Percentiles rank a stretch among this genome's conserved stretches.
Evolutionary conservation across 2,329 filamentous ascomycete genomes (phyloP).

Genomic region (Pestalotiopsis sp.): DNA sequence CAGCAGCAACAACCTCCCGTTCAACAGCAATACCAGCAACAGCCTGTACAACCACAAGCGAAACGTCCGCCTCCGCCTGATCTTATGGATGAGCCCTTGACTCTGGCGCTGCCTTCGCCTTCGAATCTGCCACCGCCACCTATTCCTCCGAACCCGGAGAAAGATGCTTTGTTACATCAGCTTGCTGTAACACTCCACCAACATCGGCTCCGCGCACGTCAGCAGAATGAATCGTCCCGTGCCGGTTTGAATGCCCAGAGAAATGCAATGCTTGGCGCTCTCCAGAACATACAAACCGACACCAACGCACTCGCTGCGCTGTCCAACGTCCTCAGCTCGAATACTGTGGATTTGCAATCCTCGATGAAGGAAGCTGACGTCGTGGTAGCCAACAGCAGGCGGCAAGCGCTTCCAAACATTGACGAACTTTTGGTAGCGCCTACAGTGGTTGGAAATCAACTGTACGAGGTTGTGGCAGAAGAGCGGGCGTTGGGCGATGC

Average conservation of each 20-base stretch:
- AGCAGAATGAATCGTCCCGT: conserved; percentile 75
- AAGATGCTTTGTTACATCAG: conserved; percentile 80
- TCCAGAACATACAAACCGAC: conserved; percentile 73
- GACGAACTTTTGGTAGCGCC: conserved; percentile 93
- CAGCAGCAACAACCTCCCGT: conserved; percentile 21
- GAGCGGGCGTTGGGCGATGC: conserved; percentile 85
- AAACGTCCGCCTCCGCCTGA: conserved; percentile 52
- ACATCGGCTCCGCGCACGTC: conserved; percentile 69
- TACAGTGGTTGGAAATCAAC: conserved; percentile 88
- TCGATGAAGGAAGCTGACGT: conserved; percentile 78
- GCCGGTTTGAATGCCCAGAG: conserved; percentile 79
- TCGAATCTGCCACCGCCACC: conserved; percentile 71
- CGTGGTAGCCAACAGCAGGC: conserved; percentile 73
- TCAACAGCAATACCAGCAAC: conserved; percentile 23
- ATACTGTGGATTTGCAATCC: conserved; percentile 77
- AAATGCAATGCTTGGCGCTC: conserved; percentile 71
- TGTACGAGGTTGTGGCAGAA: conserved; percentile 88
- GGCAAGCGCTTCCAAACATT: conserved; percentile 72
- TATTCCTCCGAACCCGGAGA: conserved; percentile 93
- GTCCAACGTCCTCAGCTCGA: conserved; percentile 71
- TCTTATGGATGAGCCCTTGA: conserved; percentile 60
- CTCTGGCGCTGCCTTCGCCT: conserved; percentile 49
- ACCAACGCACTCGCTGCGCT: conserved; percentile 71
- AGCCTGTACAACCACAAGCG: conserved; percentile 34
- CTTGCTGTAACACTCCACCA: conserved; percentile 71